Evolutionary conservation across 768 basidiomycete species (phyloP), one percentile per base, ranked within the genome.

Genomic region (Suillus tomentosus): DNA sequence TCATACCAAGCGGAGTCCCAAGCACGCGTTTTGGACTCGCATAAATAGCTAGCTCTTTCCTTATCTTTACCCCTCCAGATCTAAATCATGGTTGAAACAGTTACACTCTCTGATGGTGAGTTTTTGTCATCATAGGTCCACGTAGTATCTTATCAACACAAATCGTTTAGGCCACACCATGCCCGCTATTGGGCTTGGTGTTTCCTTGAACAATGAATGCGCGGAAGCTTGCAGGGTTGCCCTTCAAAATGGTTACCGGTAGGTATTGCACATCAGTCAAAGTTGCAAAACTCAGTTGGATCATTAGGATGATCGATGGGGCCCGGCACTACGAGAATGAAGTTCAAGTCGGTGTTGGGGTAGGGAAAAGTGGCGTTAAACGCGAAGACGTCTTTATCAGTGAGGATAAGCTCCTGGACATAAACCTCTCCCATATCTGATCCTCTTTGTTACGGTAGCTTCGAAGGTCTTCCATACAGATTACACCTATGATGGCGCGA

Each of bases 251-350:
- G 66, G 57, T 8, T 67, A 67, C 24, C 61, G 61, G 66, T 65
- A 8, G 10, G 31, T 37, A 57, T 34, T 19, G 48, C 17, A 17
- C 15, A 42, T 45, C n/a, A 54, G 14, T 14, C 24, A 42, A 22
- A 34, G 17, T 34, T 31, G 19, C 45, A 22, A 39, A 62, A 14
- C 17, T 42, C 50, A 48, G 72, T 53, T 66, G 5, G 24, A 17
- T 40, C 17, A 34, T 39, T 22, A 68, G 67, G 15, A 63, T 68
- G 61, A 64, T 90, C 47, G 89, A 91, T 70, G 81, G 86, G 1
- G 89, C 89, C 3, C 85, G 86, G 63, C 75, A 79, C 57, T 90
- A 90, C 69, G 73, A 76, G 61, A 89, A 88, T 65, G 87, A 89
- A 69, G 79, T 76, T 14, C 75, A 78, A 17, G 87, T 88, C 24